phyloP scores from a whole-genome alignment of 306 rosid species.

The Phaseolus lunatus region DNA sequence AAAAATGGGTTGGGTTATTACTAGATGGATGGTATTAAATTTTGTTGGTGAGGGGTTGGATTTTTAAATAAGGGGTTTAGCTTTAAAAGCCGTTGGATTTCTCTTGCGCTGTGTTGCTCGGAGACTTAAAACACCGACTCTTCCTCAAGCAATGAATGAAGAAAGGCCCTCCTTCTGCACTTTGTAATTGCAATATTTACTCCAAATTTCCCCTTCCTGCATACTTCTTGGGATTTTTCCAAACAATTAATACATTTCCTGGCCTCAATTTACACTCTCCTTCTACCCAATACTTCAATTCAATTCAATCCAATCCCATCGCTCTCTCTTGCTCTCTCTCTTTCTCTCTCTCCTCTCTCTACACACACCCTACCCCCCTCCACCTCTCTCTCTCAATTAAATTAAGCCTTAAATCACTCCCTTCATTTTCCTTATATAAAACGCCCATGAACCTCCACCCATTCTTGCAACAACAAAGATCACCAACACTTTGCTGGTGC shows the following conservation, averaged over 20 bases:
- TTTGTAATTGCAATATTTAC: conserved; percentile 77
- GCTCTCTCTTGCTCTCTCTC: conserved; percentile 46
- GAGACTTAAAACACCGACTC: conserved; percentile 64
- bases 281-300: conserved; percentile 74
- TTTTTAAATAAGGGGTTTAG: conserved; percentile 52
- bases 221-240: conserved; percentile 74
- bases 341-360: conserved; percentile 47
- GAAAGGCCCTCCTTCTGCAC: conserved; percentile 62
- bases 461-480: conserved; percentile 49
- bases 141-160: conserved; percentile 77
- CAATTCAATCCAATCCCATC: conserved; percentile 56
- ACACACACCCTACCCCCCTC: conserved; percentile 53
- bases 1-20: conserved; percentile 29
- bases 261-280: conserved; percentile 87
- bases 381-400: conserved; percentile 69
- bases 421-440: conserved; percentile 66
- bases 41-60: conserved; percentile 59
- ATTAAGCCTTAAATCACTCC: conserved; percentile 72
- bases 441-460: conserved; percentile 51
- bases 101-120: conserved; percentile 34
- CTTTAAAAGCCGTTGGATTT: conserved; percentile 61
- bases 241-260: conserved; percentile 83
- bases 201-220: conserved; percentile 79
- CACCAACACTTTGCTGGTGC: conserved; percentile 44
- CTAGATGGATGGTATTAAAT: conserved; percentile 46